Base-by-base conservation (phyloP, 108 stramenopile species). In the Nitzschia sp. region DNA sequence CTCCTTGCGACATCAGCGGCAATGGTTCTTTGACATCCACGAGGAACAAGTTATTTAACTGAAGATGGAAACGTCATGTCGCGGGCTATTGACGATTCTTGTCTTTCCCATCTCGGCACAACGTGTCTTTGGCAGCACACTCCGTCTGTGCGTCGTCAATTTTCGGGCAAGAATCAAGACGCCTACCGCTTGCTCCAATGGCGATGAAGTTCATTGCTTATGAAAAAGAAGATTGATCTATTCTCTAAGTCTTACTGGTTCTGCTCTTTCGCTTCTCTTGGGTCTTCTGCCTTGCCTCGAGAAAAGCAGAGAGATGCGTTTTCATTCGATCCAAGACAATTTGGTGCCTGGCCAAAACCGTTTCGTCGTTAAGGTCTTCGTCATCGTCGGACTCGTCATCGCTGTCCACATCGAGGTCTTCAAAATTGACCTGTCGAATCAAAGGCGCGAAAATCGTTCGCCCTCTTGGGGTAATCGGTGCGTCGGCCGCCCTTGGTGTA, bases 241-340 rank as follows among this genome's bases (percentile, higher is more conserved):
- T 9, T 42, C 38, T 42, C 21, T 24, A 62, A 25, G 61, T 62
- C 42, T 62, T 62, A 31, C 45, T 64, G 2, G 71, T 57, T 58
- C 71, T 64, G 54, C 71, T 74, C 61, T 58, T 75, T 25, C 66
- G 62, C 24, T 70, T 69, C 18, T 72, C 75, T 48, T 73, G 74
- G 5, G 51, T 72, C 30, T 74, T 72, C 71, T 76, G 71, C 29
- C 65, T 59, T 23, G 46, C 70, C 49, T 78, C 80, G 66, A 82
- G 54, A 18, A 77, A 65, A 8, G 46, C 51, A 35, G 74, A 73
- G 26, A 94, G 68, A 49, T 88, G 91, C n/a, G 75, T 78, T 68
- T 90, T 91, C 88, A 94, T 94, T 18, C 70, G 69, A 75, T 88
- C 85, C 17, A 94, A 77, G 31, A 84, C 89, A 21, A 79, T 69